phyloP scores from a whole-genome alignment of 768 basidiomycete species.

The Termitomyces sp. region DNA sequence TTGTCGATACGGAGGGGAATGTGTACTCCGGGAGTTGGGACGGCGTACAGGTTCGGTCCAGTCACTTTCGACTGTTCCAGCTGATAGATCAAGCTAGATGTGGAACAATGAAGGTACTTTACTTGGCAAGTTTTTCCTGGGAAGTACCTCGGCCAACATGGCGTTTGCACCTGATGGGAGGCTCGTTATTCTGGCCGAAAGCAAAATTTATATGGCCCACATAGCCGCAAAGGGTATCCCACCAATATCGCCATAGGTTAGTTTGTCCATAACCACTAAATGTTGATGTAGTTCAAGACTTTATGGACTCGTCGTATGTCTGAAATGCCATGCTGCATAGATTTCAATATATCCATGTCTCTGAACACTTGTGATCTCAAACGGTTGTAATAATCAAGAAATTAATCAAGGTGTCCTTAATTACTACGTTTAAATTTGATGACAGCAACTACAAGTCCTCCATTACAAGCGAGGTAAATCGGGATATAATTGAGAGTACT shows the following conservation, averaged over 20 bases:
- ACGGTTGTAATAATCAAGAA: no score
- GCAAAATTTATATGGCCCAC: constrained; percentile 39
- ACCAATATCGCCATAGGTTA: constrained; percentile 4
- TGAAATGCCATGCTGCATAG: not conserved
- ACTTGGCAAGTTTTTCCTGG: constrained; percentile 61
- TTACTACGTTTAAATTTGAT: no score
- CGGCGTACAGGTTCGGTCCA: constrained; percentile 46
- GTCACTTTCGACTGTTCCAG: not conserved
- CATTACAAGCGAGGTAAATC: no score
- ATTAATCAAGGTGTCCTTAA: no score
- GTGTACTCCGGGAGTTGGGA: constrained; percentile 68
- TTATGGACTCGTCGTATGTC: no score
- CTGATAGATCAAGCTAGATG: constrained; percentile 26
- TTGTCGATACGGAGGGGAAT: constrained; percentile 58
- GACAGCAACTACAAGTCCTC: no score
- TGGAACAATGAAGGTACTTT: constrained; percentile 50
- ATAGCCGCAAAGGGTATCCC: constrained; percentile 31
- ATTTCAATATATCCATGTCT: no score
- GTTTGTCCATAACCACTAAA: no score
- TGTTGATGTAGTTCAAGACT: not conserved
- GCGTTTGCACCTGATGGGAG: constrained; percentile 37
- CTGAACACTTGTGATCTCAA: no score
- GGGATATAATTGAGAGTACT: no score
- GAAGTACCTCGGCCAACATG: constrained; percentile 36
- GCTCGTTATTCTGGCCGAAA: constrained; percentile 41